phyloP scores from a whole-genome alignment of 192 early-diverging fungal species.

The Rhizophagus sp. region DNA sequence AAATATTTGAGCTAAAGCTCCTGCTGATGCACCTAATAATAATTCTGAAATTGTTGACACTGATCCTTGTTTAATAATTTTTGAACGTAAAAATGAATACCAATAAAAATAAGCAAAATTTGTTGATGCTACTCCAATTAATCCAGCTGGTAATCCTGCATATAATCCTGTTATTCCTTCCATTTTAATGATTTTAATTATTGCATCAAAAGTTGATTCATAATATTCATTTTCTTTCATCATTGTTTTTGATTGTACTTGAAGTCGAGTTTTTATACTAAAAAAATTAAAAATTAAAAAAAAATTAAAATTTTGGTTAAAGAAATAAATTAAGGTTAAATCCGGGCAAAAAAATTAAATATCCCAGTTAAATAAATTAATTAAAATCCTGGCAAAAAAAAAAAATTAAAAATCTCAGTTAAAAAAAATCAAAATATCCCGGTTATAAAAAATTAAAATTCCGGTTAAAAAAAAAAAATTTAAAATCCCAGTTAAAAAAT shows the following conservation, averaged over 20 bases:
- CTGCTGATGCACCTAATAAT: constrained; percentile 85
- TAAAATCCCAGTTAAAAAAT: too few relatives aligned
- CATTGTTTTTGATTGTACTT: constrained; percentile 81
- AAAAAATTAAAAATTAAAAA: not conserved
- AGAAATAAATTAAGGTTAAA: too few relatives aligned
- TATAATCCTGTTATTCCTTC: constrained; percentile 91
- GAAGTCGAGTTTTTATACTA: constrained; percentile 92
- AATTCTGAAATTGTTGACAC: constrained; percentile 89
- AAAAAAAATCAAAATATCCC: too few relatives aligned
- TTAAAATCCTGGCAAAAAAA: too few relatives aligned
- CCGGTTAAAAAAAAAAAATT: too few relatives aligned
- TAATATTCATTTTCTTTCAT: constrained; percentile 44
- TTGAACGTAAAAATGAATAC: constrained; percentile 72
- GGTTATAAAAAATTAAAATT: too few relatives aligned
- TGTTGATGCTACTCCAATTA: constrained; percentile 75
- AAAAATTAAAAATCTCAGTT: too few relatives aligned
- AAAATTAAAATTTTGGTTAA: not conserved
- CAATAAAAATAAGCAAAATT: constrained; percentile 89
- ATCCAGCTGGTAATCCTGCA: constrained; percentile 80
- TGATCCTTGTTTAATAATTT: constrained; percentile 40
- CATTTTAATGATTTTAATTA: constrained; percentile 75
- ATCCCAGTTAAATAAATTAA: too few relatives aligned
- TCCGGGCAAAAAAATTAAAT: too few relatives aligned
- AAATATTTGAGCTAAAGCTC: constrained; percentile 82
- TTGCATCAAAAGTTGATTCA: constrained; percentile 70